A percentile compares a stretch with the other conserved stretches of the same genome.
Evolutionary conservation across 805 yeast genomes (phyloP).

Genomic region (Monosporozyma siamensis): DNA sequence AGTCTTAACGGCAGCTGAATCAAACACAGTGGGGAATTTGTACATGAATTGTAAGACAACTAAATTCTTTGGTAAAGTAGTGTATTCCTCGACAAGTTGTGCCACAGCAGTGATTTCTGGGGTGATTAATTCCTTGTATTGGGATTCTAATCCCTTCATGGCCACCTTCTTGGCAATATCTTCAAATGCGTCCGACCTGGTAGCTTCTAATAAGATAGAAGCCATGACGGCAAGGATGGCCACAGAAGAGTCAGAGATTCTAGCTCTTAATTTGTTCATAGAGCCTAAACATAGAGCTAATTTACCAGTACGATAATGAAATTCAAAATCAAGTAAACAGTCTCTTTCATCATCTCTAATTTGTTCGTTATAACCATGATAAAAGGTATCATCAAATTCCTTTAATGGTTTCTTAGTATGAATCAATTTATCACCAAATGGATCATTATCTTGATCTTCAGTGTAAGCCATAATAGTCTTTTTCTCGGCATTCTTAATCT

Average conservation of each 20-base stretch:
- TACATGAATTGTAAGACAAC: constrained; percentile 17
- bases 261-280: constrained; percentile 13
- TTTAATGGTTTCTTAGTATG: constrained; percentile 34
- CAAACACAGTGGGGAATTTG: background rate
- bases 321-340: constrained; percentile 23
- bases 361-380: constrained; percentile 33
- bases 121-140: constrained; percentile 15
- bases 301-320: constrained; percentile 23
- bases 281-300: constrained; percentile 26
- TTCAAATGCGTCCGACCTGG: constrained; percentile 18
- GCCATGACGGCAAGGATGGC: constrained; percentile 24
- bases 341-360: constrained; percentile 33
- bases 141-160: constrained; percentile 21
- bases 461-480: constrained; percentile 32
- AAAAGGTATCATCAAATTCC: constrained; percentile 37
- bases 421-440: constrained; percentile 43
- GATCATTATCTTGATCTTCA: constrained; percentile 53
- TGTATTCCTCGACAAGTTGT: constrained; percentile 9
- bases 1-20: constrained; percentile 10
- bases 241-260: background rate
- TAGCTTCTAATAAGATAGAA: constrained; percentile 17
- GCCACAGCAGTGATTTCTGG: constrained; percentile 12
- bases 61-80: constrained; percentile 5
- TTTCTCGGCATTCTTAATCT: constrained; percentile 47
- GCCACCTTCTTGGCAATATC: constrained; percentile 27